Conservation (phyloP, 2,329 filamentous ascomycete species). For the Pestalotiopsis sp. region DNA sequence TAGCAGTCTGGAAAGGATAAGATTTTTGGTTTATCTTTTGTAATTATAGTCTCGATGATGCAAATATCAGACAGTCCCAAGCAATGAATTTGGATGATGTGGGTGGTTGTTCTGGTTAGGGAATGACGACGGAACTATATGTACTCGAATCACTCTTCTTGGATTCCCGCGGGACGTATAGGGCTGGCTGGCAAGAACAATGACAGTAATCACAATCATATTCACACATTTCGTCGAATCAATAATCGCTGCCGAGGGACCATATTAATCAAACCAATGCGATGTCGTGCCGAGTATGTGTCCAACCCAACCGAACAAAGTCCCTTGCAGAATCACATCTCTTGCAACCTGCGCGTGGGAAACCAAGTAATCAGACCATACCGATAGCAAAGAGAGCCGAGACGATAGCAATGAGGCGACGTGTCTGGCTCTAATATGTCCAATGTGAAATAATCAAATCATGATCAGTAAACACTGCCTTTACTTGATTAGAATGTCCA, state of each 20-base stretch:
- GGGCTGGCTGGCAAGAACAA: too few species aligned
- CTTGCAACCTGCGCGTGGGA: background rate
- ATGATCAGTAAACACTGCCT: background rate
- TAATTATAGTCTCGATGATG: too few species aligned
- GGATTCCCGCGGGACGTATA: too few species aligned
- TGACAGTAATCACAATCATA: too few species aligned
- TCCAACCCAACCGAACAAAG: background rate
- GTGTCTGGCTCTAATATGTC: background rate
- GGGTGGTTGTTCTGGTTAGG: too few species aligned
- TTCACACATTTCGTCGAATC: too few species aligned
- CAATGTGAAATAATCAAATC: background rate
- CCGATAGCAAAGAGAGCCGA: background rate
- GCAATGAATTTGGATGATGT: too few species aligned
- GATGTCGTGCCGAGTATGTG: background rate
- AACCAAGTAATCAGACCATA: background rate
- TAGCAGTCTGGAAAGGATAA: too few species aligned
- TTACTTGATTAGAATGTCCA: background rate
- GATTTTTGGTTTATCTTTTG: too few species aligned
- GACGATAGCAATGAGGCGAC: background rate
- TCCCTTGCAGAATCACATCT: background rate
- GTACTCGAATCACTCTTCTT: too few species aligned
- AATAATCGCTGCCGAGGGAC: background rate
- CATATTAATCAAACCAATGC: background rate
- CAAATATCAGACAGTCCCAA: too few species aligned
- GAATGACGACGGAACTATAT: too few species aligned